These are phyloP conservation scores for Kernera saxatilis DNA, from an alignment of 345 rosid species.

Conservation along the genomic window DNA sequence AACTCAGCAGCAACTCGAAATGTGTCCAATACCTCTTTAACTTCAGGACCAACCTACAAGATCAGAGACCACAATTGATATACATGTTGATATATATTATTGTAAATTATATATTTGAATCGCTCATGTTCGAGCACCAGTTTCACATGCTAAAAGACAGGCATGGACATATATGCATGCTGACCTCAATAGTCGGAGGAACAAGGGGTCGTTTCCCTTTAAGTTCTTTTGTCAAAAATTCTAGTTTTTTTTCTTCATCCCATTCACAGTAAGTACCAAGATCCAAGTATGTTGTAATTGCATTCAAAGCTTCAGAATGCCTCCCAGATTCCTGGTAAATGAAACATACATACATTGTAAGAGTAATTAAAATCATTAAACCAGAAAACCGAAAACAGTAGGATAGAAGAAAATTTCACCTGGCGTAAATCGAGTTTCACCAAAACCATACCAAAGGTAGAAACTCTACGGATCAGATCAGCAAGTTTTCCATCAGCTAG, in stretches of 20 bases:
- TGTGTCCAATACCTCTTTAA: slow-evolving; percentile 82
- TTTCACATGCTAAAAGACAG: neutral
- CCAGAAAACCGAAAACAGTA: neutral
- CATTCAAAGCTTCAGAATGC: slow-evolving; percentile 82
- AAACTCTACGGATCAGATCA: slow-evolving; percentile 87
- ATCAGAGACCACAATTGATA: neutral
- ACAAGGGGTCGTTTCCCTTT: slow-evolving; percentile 92
- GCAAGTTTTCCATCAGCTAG: slow-evolving; percentile 92
- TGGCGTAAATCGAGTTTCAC: slow-evolving; percentile 98
- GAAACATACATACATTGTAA: neutral
- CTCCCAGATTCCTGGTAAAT: slow-evolving; percentile 77
- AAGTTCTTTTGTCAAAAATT: slow-evolving; percentile 74
- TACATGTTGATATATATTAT: neutral
- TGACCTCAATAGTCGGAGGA: slow-evolving; percentile 78
- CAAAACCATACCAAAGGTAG: slow-evolving; percentile 84
- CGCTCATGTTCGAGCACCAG: neutral
- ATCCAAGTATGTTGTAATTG: slow-evolving; percentile 79
- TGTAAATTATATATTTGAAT: neutral
- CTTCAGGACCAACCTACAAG: slow-evolving; percentile 70
- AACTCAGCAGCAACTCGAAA: slow-evolving; percentile 93
- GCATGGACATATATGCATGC: neutral
- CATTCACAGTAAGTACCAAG: slow-evolving; percentile 94
- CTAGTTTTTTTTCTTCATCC: slow-evolving; percentile 90
- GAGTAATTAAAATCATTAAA: neutral
- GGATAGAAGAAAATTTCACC: slow-evolving; percentile 36